Conservation (phyloP, 2,329 filamentous ascomycete genomes). For the Podosphaera fusca region DNA sequence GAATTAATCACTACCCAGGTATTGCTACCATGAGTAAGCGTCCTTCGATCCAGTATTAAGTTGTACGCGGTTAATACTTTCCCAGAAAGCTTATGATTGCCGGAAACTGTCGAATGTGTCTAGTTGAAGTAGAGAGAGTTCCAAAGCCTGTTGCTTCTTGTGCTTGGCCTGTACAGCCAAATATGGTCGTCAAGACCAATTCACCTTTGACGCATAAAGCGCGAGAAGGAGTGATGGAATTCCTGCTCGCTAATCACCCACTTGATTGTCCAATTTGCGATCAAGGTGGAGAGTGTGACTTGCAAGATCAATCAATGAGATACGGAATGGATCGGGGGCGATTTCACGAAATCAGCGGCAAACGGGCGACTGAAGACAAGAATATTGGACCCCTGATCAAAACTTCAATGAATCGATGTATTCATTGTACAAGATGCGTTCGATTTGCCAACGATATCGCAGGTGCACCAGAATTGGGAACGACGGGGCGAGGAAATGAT, state of each 20-base stretch:
- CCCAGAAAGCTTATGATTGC: constrained; percentile 89
- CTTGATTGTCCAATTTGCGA: constrained; percentile 95
- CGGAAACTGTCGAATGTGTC: constrained; percentile 98
- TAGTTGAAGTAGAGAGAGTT: constrained; percentile 90
- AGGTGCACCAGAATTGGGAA: constrained; percentile 84
- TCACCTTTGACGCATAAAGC: constrained; percentile 93
- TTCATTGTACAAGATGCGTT: constrained; percentile 94
- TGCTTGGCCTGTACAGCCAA: constrained; percentile 94
- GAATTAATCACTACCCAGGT: constrained; percentile 31
- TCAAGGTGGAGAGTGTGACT: constrained; percentile 95
- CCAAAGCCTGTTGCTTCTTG: constrained; percentile 96
- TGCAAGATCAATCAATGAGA: constrained; percentile 98
- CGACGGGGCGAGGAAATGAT: constrained; percentile 84
- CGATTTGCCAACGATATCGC: constrained; percentile 96
- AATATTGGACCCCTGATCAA: constrained; percentile 96
- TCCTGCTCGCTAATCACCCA: constrained; percentile 85
- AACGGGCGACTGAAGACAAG: constrained; percentile 97
- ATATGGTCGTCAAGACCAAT: constrained; percentile 98
- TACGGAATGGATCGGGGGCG: constrained; percentile 89
- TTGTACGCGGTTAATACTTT: neutral
- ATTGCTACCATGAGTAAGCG: constrained; percentile 91
- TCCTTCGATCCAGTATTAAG: constrained; percentile 8
- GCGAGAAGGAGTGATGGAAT: constrained; percentile 97
- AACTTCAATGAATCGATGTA: constrained; percentile 99
- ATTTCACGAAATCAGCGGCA: constrained; percentile 88